phyloP scores from a whole-genome alignment of 1,284 basidiomycete genomes.

The Rhodofomes roseus region DNA sequence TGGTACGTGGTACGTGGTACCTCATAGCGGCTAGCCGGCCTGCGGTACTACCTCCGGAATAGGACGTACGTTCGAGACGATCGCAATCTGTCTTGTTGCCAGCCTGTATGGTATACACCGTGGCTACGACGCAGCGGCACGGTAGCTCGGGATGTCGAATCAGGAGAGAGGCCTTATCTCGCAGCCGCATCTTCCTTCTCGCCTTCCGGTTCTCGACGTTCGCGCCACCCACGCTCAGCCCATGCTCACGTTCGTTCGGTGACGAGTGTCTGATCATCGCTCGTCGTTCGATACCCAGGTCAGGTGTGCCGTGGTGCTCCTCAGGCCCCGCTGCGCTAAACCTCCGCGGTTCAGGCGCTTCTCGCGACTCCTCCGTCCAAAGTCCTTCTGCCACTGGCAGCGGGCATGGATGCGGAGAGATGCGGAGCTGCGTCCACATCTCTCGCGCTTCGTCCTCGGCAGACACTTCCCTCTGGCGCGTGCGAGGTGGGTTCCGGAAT shows the following conservation, averaged over 20 bases:
- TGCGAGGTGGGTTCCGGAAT: not conserved
- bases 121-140: too few species aligned
- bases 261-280: slow-evolving; percentile 5
- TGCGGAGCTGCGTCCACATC: not conserved
- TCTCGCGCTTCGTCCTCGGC: not conserved
- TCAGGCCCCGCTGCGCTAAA: not conserved
- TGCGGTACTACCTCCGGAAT: not conserved
- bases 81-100: not conserved
- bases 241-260: slow-evolving; percentile 1
- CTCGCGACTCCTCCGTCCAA: not conserved
- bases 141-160: slow-evolving; percentile 1
- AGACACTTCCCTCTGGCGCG: not conserved
- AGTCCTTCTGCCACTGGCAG: not conserved
- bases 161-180: slow-evolving; percentile 2
- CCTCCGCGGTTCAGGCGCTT: not conserved
- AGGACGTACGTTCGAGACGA: not conserved
- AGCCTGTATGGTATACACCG: not conserved
- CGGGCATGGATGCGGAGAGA: too few species aligned
- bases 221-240: not conserved
- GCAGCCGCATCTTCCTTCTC: not conserved
- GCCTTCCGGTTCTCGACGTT: not conserved
- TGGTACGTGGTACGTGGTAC: too few species aligned
- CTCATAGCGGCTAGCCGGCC: not conserved
- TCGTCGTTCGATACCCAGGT: not conserved
- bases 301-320: not conserved